Base-by-base conservation (phyloP, 2,329 filamentous ascomycete genomes). In the Grosmannia penicillata region DNA sequence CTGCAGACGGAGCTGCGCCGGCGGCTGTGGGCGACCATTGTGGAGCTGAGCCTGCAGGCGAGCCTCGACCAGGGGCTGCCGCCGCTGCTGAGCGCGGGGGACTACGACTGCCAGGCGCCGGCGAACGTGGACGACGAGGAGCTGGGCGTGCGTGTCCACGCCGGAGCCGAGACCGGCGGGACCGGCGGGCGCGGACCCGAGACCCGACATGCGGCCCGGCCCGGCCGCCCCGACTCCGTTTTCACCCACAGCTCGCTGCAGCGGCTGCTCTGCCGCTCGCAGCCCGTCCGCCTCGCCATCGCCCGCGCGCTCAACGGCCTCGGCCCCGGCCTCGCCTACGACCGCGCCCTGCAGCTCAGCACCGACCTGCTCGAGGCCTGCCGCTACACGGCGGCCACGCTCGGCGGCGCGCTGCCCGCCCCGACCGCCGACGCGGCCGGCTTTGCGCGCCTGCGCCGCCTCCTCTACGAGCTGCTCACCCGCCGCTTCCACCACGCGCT, bases 11-110 rank as follows among this genome's bases (percentile, higher is more conserved):
- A 77, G 51, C 62, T 75, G 51, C 61, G 71, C 2, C 57, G 71
- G 4, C 58, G 72, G 3, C 48, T 76, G 1, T 76, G 72, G 72
- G 62, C 65, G 7, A 70, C 68, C 0, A 61, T 72, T 10, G 40
- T 74, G 6, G 70, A 75, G 48, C 51, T 75, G 3, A 63, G 65
- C n/a, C 39, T 74, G 11, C 66, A 72, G 47, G 56, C 61, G 2
- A 61, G 65, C 17, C 53, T 72, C 19, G 64, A 69, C 40, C 60
- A 65, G 0, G 70, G 70, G 1, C 64, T 66, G 1, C 61, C 63
- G 3, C 66, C 68, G 3, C 52, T 71, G 8, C 53, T 73, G 8
- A 57, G 61, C 1, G 37, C 50, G 0, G 48, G 59, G 8, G 63
- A 71, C 38, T 73, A 63, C 39, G 70, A 75, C 40, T 66, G 67